Evolutionary conservation across 164 flowering plant species (phyloP), one percentile per base, ranked within the genome.

Genomic region (Chimonanthus salicifolius): DNA sequence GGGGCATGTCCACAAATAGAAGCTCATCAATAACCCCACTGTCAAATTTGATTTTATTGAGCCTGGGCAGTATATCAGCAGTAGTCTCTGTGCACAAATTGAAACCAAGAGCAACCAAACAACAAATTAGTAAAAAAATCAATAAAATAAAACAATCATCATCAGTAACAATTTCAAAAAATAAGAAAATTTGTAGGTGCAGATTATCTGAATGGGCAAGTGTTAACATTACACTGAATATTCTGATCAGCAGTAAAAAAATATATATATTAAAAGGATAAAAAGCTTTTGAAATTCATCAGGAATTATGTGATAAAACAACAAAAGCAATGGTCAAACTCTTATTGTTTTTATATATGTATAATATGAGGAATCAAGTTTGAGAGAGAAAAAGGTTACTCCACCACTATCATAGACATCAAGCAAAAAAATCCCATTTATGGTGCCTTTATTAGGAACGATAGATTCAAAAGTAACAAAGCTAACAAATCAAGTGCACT

Each of bases 11-110:
- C 58, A 92, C 81, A 84, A 88, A 96, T 78, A 95, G 78, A 79
- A 93, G 97, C 79, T 96, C 99, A 75, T 92, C 97, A n/a, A 87
- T 77, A 62, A 96, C 92, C 48, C 99, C 99, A 82, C 97, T 96
- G 71, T 93, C 91, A 78, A 90, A 95, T 78, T 96, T 89, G 78
- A 93, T 89, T 83, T 92, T 92, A 80, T 82, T 87, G n/a, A 96
- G 98, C 75, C 98, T 87, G n/a, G 98, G 99, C 51, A 96, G 96
- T 21, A 94, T 92, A 86, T 96, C 98, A 80, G 80, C 89, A 51
- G 97, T 93, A 45, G 97, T 91, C 86, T 96, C 99, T 96, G 97
- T 64, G 21, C 71, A 8, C 67, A 81, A 46, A 60, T 13, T 11
- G 16, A 43, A 69, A 69, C 75, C 48, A 47, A 58, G 13, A 71